These are phyloP conservation scores for Plantago coronopus DNA, from an alignment of 305 asterid species.

Conservation along the genomic window DNA sequence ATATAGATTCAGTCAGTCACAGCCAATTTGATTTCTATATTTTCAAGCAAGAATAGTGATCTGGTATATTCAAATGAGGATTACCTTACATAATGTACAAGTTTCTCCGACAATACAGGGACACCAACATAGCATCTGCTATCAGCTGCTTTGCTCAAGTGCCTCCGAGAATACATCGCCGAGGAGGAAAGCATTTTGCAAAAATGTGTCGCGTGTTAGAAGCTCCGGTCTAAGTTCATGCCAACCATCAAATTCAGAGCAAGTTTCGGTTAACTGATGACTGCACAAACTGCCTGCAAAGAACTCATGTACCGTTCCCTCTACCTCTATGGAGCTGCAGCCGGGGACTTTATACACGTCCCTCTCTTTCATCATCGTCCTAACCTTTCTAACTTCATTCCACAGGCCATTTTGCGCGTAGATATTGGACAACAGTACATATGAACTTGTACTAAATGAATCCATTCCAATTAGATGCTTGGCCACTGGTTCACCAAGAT, in stretches of 20 bases:
- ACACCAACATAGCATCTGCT: neutral
- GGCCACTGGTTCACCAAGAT: slow-evolving; percentile 54
- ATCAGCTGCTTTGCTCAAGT: slow-evolving; percentile 9
- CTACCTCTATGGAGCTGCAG: slow-evolving; percentile 76
- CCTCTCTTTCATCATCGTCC: slow-evolving; percentile 58
- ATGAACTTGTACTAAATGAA: slow-evolving; percentile 51
- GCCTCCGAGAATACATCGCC: neutral
- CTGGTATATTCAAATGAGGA: no score
- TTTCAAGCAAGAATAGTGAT: no score
- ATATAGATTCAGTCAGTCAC: no score
- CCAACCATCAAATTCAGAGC: slow-evolving; percentile 30
- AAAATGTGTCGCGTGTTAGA: neutral
- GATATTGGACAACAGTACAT: slow-evolving; percentile 62
- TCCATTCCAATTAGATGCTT: slow-evolving; percentile 43
- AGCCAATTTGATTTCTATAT: no score
- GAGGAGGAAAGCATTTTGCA: neutral
- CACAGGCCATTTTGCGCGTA: slow-evolving; percentile 72
- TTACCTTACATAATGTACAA: no score
- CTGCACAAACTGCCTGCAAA: slow-evolving; percentile 50
- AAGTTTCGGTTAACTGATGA: slow-evolving; percentile 34
- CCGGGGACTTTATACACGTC: slow-evolving; percentile 61
- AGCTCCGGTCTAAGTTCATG: slow-evolving; percentile 17
- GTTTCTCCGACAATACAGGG: no score
- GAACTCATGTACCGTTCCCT: slow-evolving; percentile 75
- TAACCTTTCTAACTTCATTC: slow-evolving; percentile 55